Percentiles rank a stretch among this genome's conserved stretches.
Evolutionary conservation across 2,329 filamentous ascomycete species (phyloP).

Genomic region (Talaromyces sp.): DNA sequence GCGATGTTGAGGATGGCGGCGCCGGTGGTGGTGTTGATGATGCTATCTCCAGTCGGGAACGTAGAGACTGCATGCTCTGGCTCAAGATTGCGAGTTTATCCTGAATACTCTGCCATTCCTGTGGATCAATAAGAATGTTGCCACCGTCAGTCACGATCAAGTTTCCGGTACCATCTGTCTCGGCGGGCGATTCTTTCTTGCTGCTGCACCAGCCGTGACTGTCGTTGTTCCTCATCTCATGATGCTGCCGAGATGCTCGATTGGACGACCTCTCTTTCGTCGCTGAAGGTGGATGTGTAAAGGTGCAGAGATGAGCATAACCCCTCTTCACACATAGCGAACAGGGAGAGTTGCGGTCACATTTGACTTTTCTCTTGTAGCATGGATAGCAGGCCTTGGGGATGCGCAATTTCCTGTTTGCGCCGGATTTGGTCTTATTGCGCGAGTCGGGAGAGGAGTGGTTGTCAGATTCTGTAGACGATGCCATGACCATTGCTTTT

Average conservation of each 20-base stretch:
- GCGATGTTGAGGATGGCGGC: conserved; percentile 20
- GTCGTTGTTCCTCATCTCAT: not conserved
- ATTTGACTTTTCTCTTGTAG: conserved; percentile 47
- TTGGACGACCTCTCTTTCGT: conserved; percentile 26
- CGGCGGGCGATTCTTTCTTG: not conserved
- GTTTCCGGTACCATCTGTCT: conserved; percentile 17
- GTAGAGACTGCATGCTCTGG: conserved; percentile 36
- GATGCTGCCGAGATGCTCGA: not conserved
- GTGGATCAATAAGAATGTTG: conserved; percentile 38
- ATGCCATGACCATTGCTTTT: not conserved
- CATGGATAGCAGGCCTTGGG: conserved; percentile 47
- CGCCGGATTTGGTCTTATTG: not conserved
- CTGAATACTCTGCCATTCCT: conserved; percentile 44
- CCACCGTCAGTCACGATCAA: conserved; percentile 18
- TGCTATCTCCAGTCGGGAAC: conserved; percentile 35
- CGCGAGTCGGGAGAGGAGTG: not conserved
- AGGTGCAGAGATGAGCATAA: conserved; percentile 48
- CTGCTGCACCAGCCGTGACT: not conserved
- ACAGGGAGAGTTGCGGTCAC: conserved; percentile 47
- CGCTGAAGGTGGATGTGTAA: conserved; percentile 47
- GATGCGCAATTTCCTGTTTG: conserved; percentile 37
- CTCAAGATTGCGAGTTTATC: conserved; percentile 41
- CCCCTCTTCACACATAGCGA: conserved; percentile 49
- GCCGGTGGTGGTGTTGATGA: conserved; percentile 4
- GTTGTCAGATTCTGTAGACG: conserved; percentile 8